A percentile compares a stretch with the other conserved stretches of the same genome.
Conservation (phyloP, 2,329 filamentous ascomycete genomes). For the Metarhizium humberi region DNA sequence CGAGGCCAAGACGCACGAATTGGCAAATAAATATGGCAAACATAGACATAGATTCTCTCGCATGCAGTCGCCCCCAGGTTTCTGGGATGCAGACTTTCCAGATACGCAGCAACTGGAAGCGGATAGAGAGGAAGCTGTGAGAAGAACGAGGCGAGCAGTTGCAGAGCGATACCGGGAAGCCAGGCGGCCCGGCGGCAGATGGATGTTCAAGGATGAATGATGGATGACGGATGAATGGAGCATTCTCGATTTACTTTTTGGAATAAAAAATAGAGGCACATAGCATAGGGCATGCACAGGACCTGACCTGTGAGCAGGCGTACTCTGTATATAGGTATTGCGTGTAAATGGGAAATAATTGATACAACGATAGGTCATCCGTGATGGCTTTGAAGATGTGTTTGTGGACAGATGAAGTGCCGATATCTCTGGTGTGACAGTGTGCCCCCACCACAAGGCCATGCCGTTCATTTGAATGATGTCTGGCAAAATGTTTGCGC, state of each 20-base stretch:
- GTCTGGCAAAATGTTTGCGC: too few species aligned
- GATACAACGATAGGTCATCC: background rate
- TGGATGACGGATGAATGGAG: conserved; percentile 32
- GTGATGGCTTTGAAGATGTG: background rate
- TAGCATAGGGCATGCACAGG: too few species aligned
- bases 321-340: background rate
- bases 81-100: conserved; percentile 86
- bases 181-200: conserved; percentile 64
- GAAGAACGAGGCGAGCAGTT: conserved; percentile 54
- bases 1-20: conserved; percentile 63
- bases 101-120: conserved; percentile 68
- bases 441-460: too few species aligned
- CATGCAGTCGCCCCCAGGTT: conserved; percentile 69
- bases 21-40: conserved; percentile 68
- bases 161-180: conserved; percentile 73
- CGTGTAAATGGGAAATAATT: background rate
- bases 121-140: conserved; percentile 56
- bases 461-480: too few species aligned
- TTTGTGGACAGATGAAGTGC: too few species aligned
- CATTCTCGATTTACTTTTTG: background rate
- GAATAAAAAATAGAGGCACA: background rate
- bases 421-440: too few species aligned
- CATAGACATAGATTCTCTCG: conserved; percentile 69
- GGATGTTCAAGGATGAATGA: conserved; percentile 75
- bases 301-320: background rate